Base-by-base conservation (phyloP, 208 protist genomes). In the Herpetomonas samuelpessoai region DNA sequence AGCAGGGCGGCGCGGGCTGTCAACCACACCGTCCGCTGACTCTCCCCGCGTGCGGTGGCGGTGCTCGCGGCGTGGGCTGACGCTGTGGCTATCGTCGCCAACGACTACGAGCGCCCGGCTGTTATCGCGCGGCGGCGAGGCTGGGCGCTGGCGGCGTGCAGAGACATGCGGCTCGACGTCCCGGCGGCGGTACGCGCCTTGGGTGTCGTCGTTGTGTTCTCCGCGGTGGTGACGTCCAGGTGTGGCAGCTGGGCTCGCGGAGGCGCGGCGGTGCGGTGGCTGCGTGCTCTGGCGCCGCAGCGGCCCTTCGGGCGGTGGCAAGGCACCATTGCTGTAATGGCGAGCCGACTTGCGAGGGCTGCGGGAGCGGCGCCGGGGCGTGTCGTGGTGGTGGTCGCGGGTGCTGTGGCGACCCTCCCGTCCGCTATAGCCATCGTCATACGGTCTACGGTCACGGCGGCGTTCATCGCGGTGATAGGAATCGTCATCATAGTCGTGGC, bases 221-320 rank as follows among this genome's bases (percentile, higher is more conserved):
- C 38, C 21, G 31, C 30, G 30, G 41, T 41, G 41, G 29, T 21
- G 21, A 28, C 58, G 63, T n/a, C 46, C 46, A 27, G 24, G 46
- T 7, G 24, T 19, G 46, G 46, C 46, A 22, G 46, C 19, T 6
- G 44, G 31, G 45, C 46, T 63, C 27, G 62, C 41, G 7, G 68
- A 68, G 56, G 21, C 57, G 39, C 63, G 63, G 6, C 41, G 52
- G 55, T 52, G 49, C 21, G 69, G 69, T 14, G 63, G 69, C 58
- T 76, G 69, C 39, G 69, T 76, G 63, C 63, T 76, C 63, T 71
- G 63, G 24, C 64, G 65, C 41, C 55, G 65, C 54, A 72, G 41
- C 41, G 58, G 61, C 16, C 57, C 31, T 60, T 49, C 7, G 30
- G 45, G 41, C 54, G 47, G 24, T 39, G 47, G 4, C 59, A 44